Conservation (phyloP, 1,139 yeast species). For the Schwanniomyces etchellsii region DNA sequence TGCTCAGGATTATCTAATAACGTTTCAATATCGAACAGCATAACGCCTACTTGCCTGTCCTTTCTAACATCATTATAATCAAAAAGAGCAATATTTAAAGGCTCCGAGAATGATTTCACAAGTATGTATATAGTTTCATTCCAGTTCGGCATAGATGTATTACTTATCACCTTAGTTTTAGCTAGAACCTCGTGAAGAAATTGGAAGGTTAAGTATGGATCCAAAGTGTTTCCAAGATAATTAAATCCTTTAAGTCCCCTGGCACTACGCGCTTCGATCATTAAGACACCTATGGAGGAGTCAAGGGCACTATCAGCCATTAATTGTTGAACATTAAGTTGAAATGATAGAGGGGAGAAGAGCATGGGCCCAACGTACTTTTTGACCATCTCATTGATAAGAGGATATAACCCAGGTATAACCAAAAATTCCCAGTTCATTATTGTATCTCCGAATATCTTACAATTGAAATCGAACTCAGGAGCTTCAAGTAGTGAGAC, state of each 20-base stretch:
- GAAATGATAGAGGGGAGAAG: constrained; percentile 85
- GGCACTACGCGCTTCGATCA: constrained; percentile 63
- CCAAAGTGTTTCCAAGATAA: constrained; percentile 71
- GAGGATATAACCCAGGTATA: constrained; percentile 78
- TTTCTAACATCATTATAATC: constrained; percentile 78
- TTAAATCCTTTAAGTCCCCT: constrained; percentile 63
- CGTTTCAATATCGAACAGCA: constrained; percentile 68
- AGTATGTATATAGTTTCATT: constrained; percentile 71
- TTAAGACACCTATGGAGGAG: constrained; percentile 82
- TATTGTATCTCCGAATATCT: constrained; percentile 65
- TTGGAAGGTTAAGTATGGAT: constrained; percentile 80
- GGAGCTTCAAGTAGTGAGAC: constrained; percentile 83
- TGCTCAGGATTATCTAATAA: constrained; percentile 53
- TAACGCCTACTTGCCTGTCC: constrained; percentile 75
- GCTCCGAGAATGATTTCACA: constrained; percentile 73
- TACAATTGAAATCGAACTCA: constrained; percentile 73
- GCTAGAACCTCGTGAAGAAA: constrained; percentile 55
- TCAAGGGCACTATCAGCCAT: constrained; percentile 77
- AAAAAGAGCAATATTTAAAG: constrained; percentile 59
- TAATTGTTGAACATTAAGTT: constrained; percentile 85
- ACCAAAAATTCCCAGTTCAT: constrained; percentile 84
- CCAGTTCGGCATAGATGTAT: constrained; percentile 75
- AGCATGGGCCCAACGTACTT: constrained; percentile 86
- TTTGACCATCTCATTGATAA: constrained; percentile 77
- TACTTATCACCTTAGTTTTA: constrained; percentile 58